These are phyloP conservation scores for Aureobasidium sp. DNA, from an alignment of 2,329 filamentous ascomycete genomes.

Conservation along the genomic window DNA sequence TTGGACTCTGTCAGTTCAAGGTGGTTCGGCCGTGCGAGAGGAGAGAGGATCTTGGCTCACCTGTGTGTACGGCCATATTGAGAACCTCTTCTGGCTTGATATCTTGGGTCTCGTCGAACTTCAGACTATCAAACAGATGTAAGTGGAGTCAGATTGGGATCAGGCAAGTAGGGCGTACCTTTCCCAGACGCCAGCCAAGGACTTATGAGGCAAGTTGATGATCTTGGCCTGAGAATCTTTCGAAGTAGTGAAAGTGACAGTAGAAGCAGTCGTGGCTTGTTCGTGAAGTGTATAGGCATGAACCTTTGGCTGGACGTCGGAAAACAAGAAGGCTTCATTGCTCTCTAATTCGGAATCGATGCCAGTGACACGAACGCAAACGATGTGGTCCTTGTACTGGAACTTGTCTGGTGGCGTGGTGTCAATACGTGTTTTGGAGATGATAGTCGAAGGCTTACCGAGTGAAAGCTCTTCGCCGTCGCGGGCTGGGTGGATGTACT, in stretches of 20 bases:
- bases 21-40: not conserved
- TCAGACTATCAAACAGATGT: conserved; percentile 23
- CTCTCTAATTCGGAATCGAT: not conserved
- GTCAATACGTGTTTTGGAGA: not conserved
- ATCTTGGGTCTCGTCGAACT: conserved; percentile 33
- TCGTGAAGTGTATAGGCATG: conserved; percentile 34
- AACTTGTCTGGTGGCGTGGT: not conserved
- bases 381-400: not conserved
- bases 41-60: not conserved
- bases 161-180: conserved; percentile 14
- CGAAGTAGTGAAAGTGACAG: conserved; percentile 21
- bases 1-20: conserved; percentile 9
- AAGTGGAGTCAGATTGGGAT: not conserved
- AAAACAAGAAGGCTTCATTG: conserved; percentile 27
- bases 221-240: conserved; percentile 26
- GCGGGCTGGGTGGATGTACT: not conserved
- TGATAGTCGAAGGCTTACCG: not conserved
- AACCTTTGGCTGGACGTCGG: conserved; percentile 34
- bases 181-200: conserved; percentile 37
- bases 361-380: not conserved
- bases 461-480: not conserved
- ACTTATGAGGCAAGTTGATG: conserved; percentile 30
- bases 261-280: conserved; percentile 21
- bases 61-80: not conserved
- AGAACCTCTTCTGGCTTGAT: conserved; percentile 21